These are phyloP conservation scores for Hypoxylon sp. DNA, from an alignment of 2,329 filamentous ascomycete species.

Conservation along the genomic window DNA sequence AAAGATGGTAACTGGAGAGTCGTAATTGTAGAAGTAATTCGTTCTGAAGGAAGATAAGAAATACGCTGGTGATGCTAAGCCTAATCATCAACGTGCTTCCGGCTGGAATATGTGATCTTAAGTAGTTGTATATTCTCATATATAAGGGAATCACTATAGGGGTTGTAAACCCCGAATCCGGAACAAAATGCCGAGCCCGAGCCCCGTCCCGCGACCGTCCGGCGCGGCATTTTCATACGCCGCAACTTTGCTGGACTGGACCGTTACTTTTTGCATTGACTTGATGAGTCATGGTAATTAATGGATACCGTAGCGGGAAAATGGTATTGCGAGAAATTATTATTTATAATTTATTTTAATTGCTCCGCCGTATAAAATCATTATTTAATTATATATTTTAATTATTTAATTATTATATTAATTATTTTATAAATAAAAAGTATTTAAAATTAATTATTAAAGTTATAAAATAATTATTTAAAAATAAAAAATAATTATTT, in stretches of 20 bases:
- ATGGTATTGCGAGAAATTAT: no score
- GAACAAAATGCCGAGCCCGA: slow-evolving; percentile 34
- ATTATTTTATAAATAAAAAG: no score
- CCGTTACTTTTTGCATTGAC: not conserved
- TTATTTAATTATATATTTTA: no score
- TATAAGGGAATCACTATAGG: not conserved
- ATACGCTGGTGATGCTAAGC: not conserved
- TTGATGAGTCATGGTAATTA: not conserved
- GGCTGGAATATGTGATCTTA: slow-evolving; percentile 12
- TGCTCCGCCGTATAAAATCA: no score
- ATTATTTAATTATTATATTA: no score
- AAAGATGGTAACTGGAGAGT: not conserved
- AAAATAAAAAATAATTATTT: no score
- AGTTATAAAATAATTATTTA: no score
- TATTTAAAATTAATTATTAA: no score
- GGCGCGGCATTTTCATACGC: slow-evolving; percentile 8
- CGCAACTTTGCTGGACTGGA: no score
- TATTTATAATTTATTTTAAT: no score
- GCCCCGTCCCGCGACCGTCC: not conserved
- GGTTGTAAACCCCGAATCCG: slow-evolving; percentile 24
- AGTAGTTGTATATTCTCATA: slow-evolving; percentile 21
- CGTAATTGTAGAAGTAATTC: not conserved
- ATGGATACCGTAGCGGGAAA: no score
- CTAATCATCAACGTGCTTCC: not conserved
- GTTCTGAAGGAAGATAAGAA: not conserved